Percentiles rank a stretch among this genome's conserved stretches.
phyloP scores from a whole-genome alignment of 176 grass and related monocot genomes.

The Miscanthus lutarioriparius region DNA sequence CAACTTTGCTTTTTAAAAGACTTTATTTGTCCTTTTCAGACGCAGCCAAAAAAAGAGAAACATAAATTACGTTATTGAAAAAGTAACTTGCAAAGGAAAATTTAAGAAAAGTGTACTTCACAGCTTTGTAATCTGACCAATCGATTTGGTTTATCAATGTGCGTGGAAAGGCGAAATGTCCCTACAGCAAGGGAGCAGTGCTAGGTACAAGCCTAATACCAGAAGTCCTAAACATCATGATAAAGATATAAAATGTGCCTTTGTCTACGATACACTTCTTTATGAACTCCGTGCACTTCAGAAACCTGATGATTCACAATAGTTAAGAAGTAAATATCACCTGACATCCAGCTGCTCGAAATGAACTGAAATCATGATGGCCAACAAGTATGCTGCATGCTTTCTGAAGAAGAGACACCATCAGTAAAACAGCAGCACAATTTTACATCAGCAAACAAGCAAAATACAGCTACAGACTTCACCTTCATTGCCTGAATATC shows the following conservation, averaged over 20 bases:
- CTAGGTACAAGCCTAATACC: conserved; percentile 8
- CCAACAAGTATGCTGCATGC: conserved; percentile 80
- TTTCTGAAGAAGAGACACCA: conserved; percentile 59
- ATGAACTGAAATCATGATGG: conserved; percentile 97
- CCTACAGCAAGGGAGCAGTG: background rate
- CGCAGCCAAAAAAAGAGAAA: background rate
- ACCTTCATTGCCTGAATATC: conserved; percentile 88
- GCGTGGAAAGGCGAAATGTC: background rate
- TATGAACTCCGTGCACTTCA: conserved; percentile 22
- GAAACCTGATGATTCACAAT: background rate
- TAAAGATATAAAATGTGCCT: conserved; percentile 11
- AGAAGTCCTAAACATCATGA: background rate
- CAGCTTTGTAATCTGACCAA: background rate
- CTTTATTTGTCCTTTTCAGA: background rate
- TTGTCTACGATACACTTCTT: conserved; percentile 27
- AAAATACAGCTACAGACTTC: conserved; percentile 2
- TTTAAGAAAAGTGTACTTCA: conserved; percentile 3
- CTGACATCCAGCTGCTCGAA: conserved; percentile 94
- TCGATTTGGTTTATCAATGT: conserved; percentile 6
- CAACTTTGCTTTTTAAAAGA: background rate
- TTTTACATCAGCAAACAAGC: conserved; percentile 26
- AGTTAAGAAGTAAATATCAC: conserved; percentile 49
- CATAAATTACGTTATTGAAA: background rate
- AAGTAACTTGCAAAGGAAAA: background rate
- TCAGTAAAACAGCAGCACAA: conserved; percentile 24